These are phyloP conservation scores for Thoreauomyces humboldtii DNA, from an alignment of 192 early-diverging fungal species.

Conservation along the genomic window DNA sequence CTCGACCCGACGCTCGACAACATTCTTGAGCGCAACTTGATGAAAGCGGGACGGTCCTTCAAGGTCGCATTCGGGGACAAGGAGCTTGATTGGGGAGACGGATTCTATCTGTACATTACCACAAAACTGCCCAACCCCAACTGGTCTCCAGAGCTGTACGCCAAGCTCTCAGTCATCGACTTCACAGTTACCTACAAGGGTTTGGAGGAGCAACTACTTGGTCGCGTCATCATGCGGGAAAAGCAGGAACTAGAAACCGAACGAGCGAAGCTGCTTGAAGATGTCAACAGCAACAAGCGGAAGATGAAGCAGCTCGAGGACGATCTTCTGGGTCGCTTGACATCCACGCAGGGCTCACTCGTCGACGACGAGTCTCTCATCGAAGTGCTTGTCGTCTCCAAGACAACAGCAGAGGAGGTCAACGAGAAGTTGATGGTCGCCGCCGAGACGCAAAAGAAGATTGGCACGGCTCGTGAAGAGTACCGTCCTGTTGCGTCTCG, in stretches of 20 bases:
- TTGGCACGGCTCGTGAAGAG: conserved; percentile 61
- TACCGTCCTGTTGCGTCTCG: conserved; percentile 61
- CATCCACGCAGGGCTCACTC: conserved; percentile 63
- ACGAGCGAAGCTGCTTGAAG: conserved; percentile 61
- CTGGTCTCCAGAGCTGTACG: conserved; percentile 65
- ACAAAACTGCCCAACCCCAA: conserved; percentile 66
- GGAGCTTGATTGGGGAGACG: conserved; percentile 58
- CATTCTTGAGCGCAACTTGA: conserved; percentile 63
- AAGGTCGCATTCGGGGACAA: conserved; percentile 67
- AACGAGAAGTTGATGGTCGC: conserved; percentile 64
- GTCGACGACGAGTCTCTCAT: conserved; percentile 69
- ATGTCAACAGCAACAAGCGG: conserved; percentile 64
- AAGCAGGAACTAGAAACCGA: conserved; percentile 70
- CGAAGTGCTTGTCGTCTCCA: conserved; percentile 63
- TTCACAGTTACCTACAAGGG: conserved; percentile 64
- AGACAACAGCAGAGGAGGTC: conserved; percentile 64
- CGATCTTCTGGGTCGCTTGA: conserved; percentile 60
- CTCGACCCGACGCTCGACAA: conserved; percentile 66
- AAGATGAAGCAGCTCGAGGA: conserved; percentile 72
- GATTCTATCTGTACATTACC: conserved; percentile 61
- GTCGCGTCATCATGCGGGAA: conserved; percentile 64
- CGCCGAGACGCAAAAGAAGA: conserved; percentile 68
- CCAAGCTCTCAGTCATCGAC: conserved; percentile 64
- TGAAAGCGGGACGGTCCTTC: conserved; percentile 55
- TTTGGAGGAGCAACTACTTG: conserved; percentile 63